Percentiles rank a stretch among this genome's conserved stretches.
Evolutionary conservation across 129 eudicot species (phyloP).

Genomic region (Heracleum sosnowskyi): DNA sequence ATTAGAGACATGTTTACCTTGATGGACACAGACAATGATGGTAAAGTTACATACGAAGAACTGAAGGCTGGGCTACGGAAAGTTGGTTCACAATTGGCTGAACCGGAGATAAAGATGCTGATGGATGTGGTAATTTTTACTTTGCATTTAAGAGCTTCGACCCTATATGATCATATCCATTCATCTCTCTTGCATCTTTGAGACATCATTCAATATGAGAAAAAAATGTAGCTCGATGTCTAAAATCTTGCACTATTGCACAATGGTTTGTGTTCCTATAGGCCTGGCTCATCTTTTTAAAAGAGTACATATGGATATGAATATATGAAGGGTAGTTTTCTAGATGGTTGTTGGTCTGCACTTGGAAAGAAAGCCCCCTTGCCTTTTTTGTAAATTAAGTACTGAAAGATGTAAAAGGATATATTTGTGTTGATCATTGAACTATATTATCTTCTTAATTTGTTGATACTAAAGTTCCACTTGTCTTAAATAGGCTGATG

Average conservation of each 20-base stretch:
- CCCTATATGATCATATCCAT: neutral
- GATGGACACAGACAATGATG: constrained; percentile 92
- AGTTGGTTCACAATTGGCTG: constrained; percentile 96
- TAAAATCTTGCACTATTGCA: too few relatives aligned
- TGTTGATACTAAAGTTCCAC: constrained; percentile 4
- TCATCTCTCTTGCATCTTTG: neutral
- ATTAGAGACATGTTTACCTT: constrained; percentile 81
- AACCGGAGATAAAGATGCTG: constrained; percentile 86
- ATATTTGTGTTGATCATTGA: neutral
- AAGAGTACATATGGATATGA: too few relatives aligned
- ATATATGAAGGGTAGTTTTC: too few relatives aligned
- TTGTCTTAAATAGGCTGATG: constrained; percentile 63
- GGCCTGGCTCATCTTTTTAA: too few relatives aligned
- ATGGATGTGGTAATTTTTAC: constrained; percentile 86
- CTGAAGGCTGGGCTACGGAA: constrained; percentile 69
- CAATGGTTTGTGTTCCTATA: neutral
- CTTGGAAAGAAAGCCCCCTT: neutral
- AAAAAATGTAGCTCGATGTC: too few relatives aligned
- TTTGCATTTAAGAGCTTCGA: neutral
- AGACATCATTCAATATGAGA: neutral
- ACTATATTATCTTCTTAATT: neutral
- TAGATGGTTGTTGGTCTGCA: neutral
- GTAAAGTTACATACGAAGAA: constrained; percentile 85
- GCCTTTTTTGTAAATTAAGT: neutral
- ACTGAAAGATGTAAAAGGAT: neutral